Base-by-base conservation (phyloP, 2,329 filamentous ascomycete species). In the Neopestalotiopsis sp. region DNA sequence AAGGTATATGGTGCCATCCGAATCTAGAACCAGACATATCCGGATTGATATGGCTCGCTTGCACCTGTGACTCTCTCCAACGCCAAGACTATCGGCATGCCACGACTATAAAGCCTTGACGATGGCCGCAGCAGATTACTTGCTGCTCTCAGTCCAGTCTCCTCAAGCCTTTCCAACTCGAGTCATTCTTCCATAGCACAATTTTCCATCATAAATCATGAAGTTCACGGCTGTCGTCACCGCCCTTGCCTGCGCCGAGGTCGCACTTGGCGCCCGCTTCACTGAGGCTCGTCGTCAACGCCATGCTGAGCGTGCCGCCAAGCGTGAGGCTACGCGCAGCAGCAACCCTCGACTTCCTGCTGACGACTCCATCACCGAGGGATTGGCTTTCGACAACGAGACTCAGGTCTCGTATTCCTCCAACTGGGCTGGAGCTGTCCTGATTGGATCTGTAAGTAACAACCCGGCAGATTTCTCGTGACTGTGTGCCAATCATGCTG, bases 381-480 rank as follows among this genome's bases (percentile, higher is more conserved):
- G 73, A 40, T 17, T 62, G 28, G 59, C 59, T 12, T n/a, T 62
- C 17, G 59, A 62, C 59, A 62, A 62, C 17, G 30, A 62, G 59
- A 62, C 59, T 73, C 74, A 86, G 17, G 82, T 85, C 30, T 72
- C 82, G 45, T 89, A 89, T 79, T 84, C 80, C 69, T 80, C 78
- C 73, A 90, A 90, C 81, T 90, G 88, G 88, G 85, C 87, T 9
- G 89, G 88, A 42, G 86, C 86, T 1, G 86, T 89, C 9, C 82
- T 88, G 65, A 83, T 84, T 40, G 83, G 83, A 57, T 82, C 80
- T 10, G 83, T 59, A 82, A 66, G 89, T 85, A 78, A 88, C 12
- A 30, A 17, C 5, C 12, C 17, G 24, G 13, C 2, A 59, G 4
- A 38, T 10, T 38, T 38, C 10, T 1, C 17, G 10, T 30, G 24